These are phyloP conservation scores for Galerina marginata DNA, from an alignment of 768 basidiomycete genomes.

Conservation along the genomic window DNA sequence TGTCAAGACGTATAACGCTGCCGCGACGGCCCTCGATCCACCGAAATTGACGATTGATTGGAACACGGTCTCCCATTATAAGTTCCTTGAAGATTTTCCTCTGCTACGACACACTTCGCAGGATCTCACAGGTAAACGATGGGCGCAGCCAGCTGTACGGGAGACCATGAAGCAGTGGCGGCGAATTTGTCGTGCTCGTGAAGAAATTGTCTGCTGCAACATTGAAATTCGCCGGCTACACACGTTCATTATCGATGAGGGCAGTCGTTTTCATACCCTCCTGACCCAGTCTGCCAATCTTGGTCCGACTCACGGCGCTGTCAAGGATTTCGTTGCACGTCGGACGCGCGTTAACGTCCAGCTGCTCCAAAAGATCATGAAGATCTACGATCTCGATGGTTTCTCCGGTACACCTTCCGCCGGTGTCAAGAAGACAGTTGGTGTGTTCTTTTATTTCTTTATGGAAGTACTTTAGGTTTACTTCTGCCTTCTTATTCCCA, in stretches of 20 bases:
- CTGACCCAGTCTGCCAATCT: not conserved
- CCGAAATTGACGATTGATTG: slow-evolving; percentile 25
- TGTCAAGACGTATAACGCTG: slow-evolving; percentile 35
- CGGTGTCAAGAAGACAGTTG: not conserved
- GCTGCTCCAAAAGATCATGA: not conserved
- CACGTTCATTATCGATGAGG: slow-evolving; percentile 31
- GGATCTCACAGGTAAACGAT: slow-evolving; percentile 31
- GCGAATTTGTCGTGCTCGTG: slow-evolving; percentile 31
- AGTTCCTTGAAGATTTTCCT: slow-evolving; percentile 35
- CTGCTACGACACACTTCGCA: slow-evolving; percentile 35
- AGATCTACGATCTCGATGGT: not conserved
- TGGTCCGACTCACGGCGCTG: slow-evolving; percentile 1
- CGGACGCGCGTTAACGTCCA: not conserved
- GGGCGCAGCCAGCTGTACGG: slow-evolving; percentile 31
- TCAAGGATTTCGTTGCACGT: not conserved
- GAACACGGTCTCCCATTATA: slow-evolving; percentile 22
- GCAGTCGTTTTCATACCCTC: not conserved
- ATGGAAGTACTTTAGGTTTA: no score
- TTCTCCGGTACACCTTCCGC: not conserved
- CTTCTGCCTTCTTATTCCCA: no score
- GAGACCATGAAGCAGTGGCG: slow-evolving; percentile 32
- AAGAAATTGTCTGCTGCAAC: slow-evolving; percentile 37
- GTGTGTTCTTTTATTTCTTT: no score
- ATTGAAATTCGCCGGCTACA: slow-evolving; percentile 35
- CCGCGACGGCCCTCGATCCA: slow-evolving; percentile 25